Conservation (phyloP, 495 filamentous ascomycete genomes). For the Thermochaetoides thermophila region DNA sequence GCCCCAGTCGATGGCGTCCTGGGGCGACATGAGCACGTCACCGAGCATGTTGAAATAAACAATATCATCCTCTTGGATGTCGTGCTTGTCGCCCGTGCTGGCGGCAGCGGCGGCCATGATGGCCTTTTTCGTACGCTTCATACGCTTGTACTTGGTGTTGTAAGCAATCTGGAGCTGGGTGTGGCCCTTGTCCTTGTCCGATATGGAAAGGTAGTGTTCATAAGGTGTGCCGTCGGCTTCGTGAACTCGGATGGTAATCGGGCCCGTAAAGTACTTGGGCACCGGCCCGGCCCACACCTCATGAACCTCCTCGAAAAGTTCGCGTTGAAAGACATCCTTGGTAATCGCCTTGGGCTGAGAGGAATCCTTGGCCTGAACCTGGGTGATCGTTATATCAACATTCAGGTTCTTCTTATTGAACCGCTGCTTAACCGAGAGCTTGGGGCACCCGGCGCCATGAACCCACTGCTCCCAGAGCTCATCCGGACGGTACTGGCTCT, state of each 20-base stretch:
- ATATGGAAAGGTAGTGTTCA: conserved; percentile 93
- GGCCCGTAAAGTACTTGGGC: conserved; percentile 74
- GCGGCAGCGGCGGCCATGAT: conserved; percentile 46
- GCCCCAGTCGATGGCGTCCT: conserved; percentile 72
- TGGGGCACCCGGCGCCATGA: conserved; percentile 70
- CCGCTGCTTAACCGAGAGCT: conserved; percentile 64
- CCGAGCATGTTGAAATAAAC: conserved; percentile 96
- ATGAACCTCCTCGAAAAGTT: conserved; percentile 62
- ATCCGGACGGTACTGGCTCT: conserved; percentile 72
- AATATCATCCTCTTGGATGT: conserved; percentile 67
- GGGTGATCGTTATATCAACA: conserved; percentile 81
- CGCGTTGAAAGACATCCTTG: conserved; percentile 62
- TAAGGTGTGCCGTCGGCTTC: conserved; percentile 98
- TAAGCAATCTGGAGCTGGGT: conserved; percentile 79
- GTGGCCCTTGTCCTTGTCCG: conserved; percentile 54
- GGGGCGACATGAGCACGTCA: conserved; percentile 69
- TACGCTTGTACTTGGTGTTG: conserved; percentile 96
- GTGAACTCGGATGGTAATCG: conserved; percentile 95
- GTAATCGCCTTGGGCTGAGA: conserved; percentile 27
- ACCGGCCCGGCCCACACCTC: conserved; percentile 53
- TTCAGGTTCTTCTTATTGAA: conserved; percentile 98
- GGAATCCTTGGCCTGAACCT: conserved; percentile 44
- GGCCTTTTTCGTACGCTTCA: conserved; percentile 82
- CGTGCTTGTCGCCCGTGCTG: conserved; percentile 44
- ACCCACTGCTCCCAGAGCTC: conserved; percentile 91